A percentile compares a stretch with the other conserved stretches of the same genome.
phyloP scores from a whole-genome alignment of 805 yeast species.

The Nakazawaea wickerhamii region DNA sequence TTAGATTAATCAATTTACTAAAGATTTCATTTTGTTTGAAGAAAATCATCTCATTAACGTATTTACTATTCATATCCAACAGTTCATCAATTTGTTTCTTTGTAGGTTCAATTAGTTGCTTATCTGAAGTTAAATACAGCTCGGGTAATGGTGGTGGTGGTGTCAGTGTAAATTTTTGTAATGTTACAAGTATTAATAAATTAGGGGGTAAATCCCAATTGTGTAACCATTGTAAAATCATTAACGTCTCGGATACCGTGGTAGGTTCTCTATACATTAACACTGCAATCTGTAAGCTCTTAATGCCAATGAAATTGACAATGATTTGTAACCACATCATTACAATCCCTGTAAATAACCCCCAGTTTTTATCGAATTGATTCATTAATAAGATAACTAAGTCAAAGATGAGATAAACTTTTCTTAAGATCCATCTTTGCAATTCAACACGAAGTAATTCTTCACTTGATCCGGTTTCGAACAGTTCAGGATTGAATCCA shows the following conservation, averaged over 20 bases:
- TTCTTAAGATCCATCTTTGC: background rate
- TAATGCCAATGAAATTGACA: background rate
- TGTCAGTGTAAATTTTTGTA: conserved; percentile 19
- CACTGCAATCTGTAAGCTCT: background rate
- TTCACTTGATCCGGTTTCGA: background rate
- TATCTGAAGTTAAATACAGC: conserved; percentile 38
- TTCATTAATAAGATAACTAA: background rate
- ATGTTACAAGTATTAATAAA: background rate
- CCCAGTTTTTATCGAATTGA: too few relatives aligned
- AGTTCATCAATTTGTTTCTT: conserved; percentile 29
- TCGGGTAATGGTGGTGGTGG: conserved; percentile 40
- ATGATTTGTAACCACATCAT: background rate
- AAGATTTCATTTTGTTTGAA: conserved; percentile 38
- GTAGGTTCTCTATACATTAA: background rate
- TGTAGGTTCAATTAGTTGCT: conserved; percentile 32
- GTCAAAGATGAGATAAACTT: background rate
- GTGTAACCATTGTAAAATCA: too few relatives aligned
- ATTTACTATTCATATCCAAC: conserved; percentile 31
- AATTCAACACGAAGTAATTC: background rate
- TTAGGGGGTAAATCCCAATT: background rate
- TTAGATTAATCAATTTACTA: conserved; percentile 30
- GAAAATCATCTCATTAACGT: conserved; percentile 31
- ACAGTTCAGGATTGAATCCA: background rate
- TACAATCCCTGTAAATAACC: background rate
- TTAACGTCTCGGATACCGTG: background rate